Base-by-base conservation (phyloP, 2,329 filamentous ascomycete species). In the Xylariales sp. region DNA sequence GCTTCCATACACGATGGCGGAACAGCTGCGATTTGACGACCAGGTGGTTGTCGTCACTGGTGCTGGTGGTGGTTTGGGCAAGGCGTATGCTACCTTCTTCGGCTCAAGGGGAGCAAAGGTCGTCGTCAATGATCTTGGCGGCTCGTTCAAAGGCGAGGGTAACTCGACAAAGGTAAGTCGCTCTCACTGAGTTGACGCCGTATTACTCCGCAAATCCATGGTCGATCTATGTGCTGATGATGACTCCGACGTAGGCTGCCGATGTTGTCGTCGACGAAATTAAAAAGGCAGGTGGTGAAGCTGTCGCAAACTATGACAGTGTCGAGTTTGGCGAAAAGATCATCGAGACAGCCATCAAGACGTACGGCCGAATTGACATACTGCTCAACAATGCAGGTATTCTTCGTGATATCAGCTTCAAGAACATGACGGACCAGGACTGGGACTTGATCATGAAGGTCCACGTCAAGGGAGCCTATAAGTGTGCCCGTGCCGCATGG, bases 321-420 rank as follows among this genome's bases (percentile, higher is more conserved):
- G 91, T 95, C 68, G 88, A 93, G 71, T 77, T 91, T 57, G 93
- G 93, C 57, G 91, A 97, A 46, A 84, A 79, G 67, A 97, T 98
- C 65, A 94, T 98, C 69, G 83, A 91, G 52, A 90, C 86, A 18
- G 87, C 87, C 55, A 86, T 93, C 62, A 72, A 87, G 65, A 73
- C 72, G 42, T 93, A 83, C 60, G 87, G 91, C 53, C 87, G 91
- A 57, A 80, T 98, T 66, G 91, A 98, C 65, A 73, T 98, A 50
- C 82, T 98, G 56, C 84, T 98, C 69, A 98, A 98, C 78, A 98
- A 97, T 62, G 93, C 93, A 47, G 91, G 93, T 59, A 97, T 97
- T 60, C 76, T 95, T 46, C 85, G 91, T 47, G 90, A 97, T 70
- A 66, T 97, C 61, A 91, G 87, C 76, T 97, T 98, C 74, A 95